Conservation (phyloP, 2,329 filamentous ascomycete species). For the Colletotrichum salicis region DNA sequence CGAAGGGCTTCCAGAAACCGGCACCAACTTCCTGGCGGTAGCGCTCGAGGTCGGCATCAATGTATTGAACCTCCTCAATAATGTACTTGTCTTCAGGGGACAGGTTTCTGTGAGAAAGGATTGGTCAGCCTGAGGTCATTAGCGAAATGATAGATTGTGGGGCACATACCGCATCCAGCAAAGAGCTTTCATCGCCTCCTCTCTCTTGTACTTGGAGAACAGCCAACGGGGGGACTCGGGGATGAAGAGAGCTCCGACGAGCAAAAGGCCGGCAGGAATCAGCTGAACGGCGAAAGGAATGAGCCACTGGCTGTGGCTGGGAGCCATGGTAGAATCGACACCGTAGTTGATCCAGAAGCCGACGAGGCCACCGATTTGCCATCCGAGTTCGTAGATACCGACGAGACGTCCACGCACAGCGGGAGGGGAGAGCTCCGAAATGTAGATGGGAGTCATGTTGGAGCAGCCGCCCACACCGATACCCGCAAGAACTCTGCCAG, state of each 20-base stretch:
- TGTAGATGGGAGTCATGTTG: constrained; percentile 72
- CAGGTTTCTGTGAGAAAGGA: constrained; percentile 58
- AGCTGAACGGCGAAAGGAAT: constrained; percentile 75
- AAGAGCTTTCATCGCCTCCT: constrained; percentile 67
- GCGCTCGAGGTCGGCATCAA: constrained; percentile 75
- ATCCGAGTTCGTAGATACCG: constrained; percentile 74
- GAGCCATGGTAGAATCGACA: constrained; percentile 60
- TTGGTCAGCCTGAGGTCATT: not conserved
- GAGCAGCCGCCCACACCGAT: constrained; percentile 71
- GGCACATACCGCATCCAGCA: constrained; percentile 65
- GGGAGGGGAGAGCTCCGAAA: constrained; percentile 69
- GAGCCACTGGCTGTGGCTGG: constrained; percentile 67
- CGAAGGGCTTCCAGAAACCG: constrained; percentile 81
- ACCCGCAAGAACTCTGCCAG: constrained; percentile 71
- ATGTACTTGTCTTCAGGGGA: constrained; percentile 70
- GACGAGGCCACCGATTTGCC: constrained; percentile 71
- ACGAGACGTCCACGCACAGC: constrained; percentile 73
- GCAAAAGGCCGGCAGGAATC: constrained; percentile 72
- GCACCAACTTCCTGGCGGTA: constrained; percentile 71
- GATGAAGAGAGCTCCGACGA: constrained; percentile 69
- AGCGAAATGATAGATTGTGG: not conserved
- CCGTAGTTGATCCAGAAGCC: constrained; percentile 74
- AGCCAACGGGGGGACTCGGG: constrained; percentile 77
- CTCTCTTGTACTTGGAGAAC: constrained; percentile 68
- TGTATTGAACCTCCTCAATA: constrained; percentile 76